phyloP scores from a whole-genome alignment of 768 basidiomycete species.

The Plicaturopsis crispa region DNA sequence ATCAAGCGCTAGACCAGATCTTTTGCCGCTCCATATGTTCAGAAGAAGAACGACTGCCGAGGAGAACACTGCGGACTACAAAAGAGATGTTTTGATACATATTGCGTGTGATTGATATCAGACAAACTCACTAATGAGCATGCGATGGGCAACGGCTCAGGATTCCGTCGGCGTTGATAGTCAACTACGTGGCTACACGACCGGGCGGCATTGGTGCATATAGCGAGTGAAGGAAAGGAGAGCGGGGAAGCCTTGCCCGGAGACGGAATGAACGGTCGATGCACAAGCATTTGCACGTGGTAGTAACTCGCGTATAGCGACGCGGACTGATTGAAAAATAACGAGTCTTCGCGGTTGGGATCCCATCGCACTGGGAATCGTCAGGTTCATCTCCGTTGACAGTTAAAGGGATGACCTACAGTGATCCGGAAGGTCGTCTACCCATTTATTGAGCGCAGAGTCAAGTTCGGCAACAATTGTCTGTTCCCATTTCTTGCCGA shows the following conservation, averaged over 20 bases:
- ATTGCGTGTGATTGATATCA: too few relatives aligned
- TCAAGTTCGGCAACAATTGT: conserved; percentile 67
- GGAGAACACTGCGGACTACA: conserved; percentile 22
- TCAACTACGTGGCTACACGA: conserved; percentile 33
- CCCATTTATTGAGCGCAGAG: conserved; percentile 73
- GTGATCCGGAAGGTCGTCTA: conserved; percentile 59
- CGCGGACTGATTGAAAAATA: conserved; percentile 28
- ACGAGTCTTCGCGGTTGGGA: conserved; percentile 24
- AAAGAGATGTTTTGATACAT: conserved; percentile 10
- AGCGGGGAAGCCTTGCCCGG: conserved; percentile 11
- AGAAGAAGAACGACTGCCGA: conserved; percentile 33
- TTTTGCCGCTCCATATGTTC: conserved; percentile 31
- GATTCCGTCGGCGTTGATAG: conserved; percentile 13
- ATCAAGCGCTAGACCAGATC: conserved; percentile 17
- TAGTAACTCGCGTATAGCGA: conserved; percentile 32
- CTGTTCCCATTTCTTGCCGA: conserved; percentile 51
- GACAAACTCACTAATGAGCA: too few relatives aligned
- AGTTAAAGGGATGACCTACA: conserved; percentile 17
- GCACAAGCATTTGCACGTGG: conserved; percentile 33
- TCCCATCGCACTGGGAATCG: conserved; percentile 29
- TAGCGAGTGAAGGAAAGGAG: conserved; percentile 30
- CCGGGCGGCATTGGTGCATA: conserved; percentile 34
- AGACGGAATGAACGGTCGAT: conserved; percentile 37
- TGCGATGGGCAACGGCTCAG: conserved; percentile 2
- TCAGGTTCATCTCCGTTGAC: conserved; percentile 22